phyloP scores from a whole-genome alignment of 129 eudicot genomes.

The Calendula officinalis region DNA sequence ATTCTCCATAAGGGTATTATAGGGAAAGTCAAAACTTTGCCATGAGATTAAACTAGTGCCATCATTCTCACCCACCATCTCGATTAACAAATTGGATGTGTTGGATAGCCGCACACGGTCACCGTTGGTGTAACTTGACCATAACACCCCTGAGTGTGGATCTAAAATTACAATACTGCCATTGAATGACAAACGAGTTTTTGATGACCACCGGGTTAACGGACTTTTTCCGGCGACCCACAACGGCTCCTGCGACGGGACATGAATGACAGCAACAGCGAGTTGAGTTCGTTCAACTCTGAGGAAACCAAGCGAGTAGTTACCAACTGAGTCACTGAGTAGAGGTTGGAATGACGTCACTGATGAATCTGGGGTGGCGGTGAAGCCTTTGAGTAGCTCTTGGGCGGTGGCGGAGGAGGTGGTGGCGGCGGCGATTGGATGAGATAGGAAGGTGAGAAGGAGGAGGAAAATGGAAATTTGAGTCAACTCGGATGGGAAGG shows the following conservation, averaged over 20 bases:
- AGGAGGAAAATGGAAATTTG: constrained; percentile 2
- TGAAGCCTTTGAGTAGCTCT: constrained; percentile 58
- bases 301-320: constrained; percentile 78
- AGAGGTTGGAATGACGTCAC: constrained; percentile 56
- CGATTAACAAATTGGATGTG: constrained; percentile 57
- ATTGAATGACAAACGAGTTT: constrained; percentile 51
- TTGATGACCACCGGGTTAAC: constrained; percentile 51
- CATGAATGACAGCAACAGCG: constrained; percentile 65
- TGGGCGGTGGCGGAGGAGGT: not conserved
- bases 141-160: constrained; percentile 47
- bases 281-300: constrained; percentile 59
- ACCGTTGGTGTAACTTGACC: constrained; percentile 79
- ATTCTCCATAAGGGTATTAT: constrained; percentile 78
- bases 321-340: constrained; percentile 65
- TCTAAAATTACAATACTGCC: constrained; percentile 77
- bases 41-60: constrained; percentile 33
- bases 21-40: constrained; percentile 87
- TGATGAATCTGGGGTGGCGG: constrained; percentile 59
- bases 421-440: constrained; percentile 5
- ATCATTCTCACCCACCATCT: not conserved
- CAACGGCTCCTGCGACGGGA: constrained; percentile 51
- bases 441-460: constrained; percentile 21
- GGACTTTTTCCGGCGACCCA: constrained; percentile 53
- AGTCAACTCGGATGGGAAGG: constrained; percentile 23
- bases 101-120: constrained; percentile 62